Base-by-base conservation (phyloP, 2,329 filamentous ascomycete species). In the Penicillium sumatraense region DNA sequence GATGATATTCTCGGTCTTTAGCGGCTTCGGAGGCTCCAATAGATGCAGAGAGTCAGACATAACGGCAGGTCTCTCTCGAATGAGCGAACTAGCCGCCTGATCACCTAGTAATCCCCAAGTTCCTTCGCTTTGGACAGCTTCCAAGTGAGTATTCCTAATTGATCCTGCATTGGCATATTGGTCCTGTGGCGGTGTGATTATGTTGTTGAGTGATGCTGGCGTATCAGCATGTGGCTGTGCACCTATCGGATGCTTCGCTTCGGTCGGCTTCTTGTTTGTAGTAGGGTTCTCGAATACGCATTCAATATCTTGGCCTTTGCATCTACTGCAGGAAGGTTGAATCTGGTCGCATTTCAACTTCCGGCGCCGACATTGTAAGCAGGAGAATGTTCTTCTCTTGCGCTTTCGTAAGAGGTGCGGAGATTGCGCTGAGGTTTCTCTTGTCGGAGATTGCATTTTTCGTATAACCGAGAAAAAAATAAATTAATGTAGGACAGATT, bases 291-390 rank as follows among this genome's bases (percentile, higher is more conserved):
- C 33, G 24, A 36, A 48, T 29, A 20, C 21, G n/a, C 45, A 20
- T 13, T 47, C 26, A 16, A 29, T 35, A 24, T 29, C 18, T 24
- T 51, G 40, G 3, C 13, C 29, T 9, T 35, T 52, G 51, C 62
- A 65, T 20, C 62, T 57, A 27, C 49, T 45, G 27, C 62, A 65
- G 1, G 59, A 48, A 13, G 62, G 62, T 5, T 56, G 44, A 16
- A 27, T 51, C 16, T 61, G 63, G 42, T 65, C 63, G 45, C 63
- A 61, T 49, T 36, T 53, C 47, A 57, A 45, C 49, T 57, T 57
- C 1, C 54, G 54, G 14, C 54, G 54, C 11, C 54, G 50, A 41
- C 54, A 57, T 48, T 50, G 45, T 11, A 36, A 35, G 31, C 54
- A 57, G 4, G 54, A 53, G n/a, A 54, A 57, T 9, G 42, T 35